A percentile compares a stretch with the other conserved stretches of the same genome.
phyloP scores from a whole-genome alignment of 225 moss, liverwort and hornwort species.

The Marchantia paleacea region DNA sequence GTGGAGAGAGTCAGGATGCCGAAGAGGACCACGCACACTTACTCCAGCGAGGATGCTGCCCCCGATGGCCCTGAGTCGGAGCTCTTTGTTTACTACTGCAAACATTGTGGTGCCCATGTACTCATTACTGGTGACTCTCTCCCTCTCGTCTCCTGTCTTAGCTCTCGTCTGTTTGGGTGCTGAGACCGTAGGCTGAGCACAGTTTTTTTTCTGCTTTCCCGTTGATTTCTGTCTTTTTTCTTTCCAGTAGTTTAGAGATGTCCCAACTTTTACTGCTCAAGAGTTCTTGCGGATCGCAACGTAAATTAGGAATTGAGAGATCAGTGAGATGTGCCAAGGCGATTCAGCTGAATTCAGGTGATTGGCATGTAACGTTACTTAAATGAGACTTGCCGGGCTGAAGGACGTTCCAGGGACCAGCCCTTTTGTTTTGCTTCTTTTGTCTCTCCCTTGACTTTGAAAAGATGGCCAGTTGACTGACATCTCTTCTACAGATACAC shows the following conservation, averaged over 20 bases:
- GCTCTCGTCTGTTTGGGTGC: background rate
- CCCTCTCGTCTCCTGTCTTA: background rate
- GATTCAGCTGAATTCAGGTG: no score
- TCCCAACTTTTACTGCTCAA: no score
- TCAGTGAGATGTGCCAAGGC: no score
- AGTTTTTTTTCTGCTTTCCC: background rate
- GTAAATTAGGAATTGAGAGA: no score
- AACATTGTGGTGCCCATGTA: slow-evolving; percentile 86
- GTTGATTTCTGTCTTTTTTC: no score
- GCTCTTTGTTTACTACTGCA: slow-evolving; percentile 81
- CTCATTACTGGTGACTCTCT: slow-evolving; percentile 59
- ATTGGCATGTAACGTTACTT: no score
- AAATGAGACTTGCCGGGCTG: background rate
- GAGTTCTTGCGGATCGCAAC: no score
- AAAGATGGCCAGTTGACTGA: background rate
- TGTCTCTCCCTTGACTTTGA: background rate
- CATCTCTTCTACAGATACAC: slow-evolving; percentile 47
- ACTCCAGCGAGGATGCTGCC: slow-evolving; percentile 83
- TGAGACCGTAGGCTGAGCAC: background rate
- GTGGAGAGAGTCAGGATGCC: slow-evolving; percentile 45
- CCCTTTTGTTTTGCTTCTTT: background rate
- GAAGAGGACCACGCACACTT: slow-evolving; percentile 87
- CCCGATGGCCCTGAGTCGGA: slow-evolving; percentile 78
- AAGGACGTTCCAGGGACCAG: background rate
- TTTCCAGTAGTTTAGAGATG: no score